These are phyloP conservation scores for Globisporangium polare DNA, from an alignment of 352 stramenopile species.

Conservation along the genomic window DNA sequence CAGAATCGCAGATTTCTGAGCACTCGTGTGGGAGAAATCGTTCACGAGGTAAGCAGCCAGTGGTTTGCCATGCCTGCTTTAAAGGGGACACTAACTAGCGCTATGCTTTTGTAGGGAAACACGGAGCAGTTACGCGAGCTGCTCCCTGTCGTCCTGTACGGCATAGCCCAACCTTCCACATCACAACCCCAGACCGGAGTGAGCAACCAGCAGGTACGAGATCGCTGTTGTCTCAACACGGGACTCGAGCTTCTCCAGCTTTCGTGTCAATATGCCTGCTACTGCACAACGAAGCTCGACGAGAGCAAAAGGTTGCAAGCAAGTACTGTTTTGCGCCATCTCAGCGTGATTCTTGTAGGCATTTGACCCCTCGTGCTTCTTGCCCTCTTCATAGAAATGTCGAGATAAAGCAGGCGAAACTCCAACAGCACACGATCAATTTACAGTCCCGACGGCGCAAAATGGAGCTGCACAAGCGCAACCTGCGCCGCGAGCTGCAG, in stretches of 20 bases:
- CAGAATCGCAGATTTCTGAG: constrained; percentile 9
- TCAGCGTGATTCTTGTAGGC: neutral
- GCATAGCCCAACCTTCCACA: neutral
- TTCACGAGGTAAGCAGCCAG: constrained; percentile 9
- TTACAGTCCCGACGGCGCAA: constrained; percentile 9
- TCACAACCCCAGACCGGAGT: neutral
- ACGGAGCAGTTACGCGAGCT: constrained; percentile 27
- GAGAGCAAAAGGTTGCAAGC: constrained; percentile 25
- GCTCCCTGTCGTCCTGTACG: constrained; percentile 34
- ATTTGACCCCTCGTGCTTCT: neutral
- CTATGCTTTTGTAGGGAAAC: constrained; percentile 15
- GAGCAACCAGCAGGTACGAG: neutral
- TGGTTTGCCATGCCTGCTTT: neutral
- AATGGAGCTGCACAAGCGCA: constrained; percentile 18
- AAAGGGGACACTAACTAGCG: no score
- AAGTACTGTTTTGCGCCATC: neutral
- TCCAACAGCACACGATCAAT: constrained; percentile 4
- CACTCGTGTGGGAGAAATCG: constrained; percentile 15
- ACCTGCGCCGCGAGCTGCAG: constrained; percentile 29
- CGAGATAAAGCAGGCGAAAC: constrained; percentile 7
- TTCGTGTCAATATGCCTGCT: constrained; percentile 57
- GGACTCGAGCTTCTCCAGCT: constrained; percentile 47
- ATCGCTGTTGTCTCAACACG: constrained; percentile 16
- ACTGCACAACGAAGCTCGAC: constrained; percentile 36
- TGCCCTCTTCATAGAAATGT: neutral